Percentiles rank a stretch among this genome's conserved stretches.
phyloP scores from a whole-genome alignment of 208 protist species.

The Endotrypanum monterogeii region DNA sequence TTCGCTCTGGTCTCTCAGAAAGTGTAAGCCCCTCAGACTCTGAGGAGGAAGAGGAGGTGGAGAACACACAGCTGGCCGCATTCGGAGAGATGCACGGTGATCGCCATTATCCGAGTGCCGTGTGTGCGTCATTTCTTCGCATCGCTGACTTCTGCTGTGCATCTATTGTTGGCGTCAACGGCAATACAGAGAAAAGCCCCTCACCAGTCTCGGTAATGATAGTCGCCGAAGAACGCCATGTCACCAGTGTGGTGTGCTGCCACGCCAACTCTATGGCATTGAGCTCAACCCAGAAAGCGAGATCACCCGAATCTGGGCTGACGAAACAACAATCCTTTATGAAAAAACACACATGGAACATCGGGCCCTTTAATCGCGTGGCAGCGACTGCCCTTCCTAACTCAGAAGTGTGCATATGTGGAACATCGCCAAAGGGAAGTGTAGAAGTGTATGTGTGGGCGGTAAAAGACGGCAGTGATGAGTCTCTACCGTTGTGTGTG shows the following conservation, averaged over 20 bases:
- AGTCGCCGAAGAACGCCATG: conserved; percentile 13
- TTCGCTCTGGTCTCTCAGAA: conserved; percentile 14
- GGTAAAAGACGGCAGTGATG: background rate
- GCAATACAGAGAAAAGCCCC: background rate
- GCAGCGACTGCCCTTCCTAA: background rate
- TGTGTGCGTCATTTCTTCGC: conserved; percentile 10
- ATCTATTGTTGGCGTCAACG: background rate
- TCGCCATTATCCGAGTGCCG: background rate
- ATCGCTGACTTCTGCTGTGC: conserved; percentile 20
- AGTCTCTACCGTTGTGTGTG: conserved; percentile 17
- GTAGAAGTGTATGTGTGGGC: conserved; percentile 30
- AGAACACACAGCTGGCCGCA: background rate
- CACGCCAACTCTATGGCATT: background rate
- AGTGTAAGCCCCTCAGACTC: background rate
- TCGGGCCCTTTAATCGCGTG: conserved; percentile 20
- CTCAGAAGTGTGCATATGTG: conserved; percentile 14
- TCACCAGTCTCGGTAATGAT: conserved; percentile 7
- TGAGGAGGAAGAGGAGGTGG: background rate
- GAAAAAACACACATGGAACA: conserved; percentile 21
- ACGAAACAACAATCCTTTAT: background rate
- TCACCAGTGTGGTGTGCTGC: conserved; percentile 13
- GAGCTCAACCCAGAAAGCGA: background rate
- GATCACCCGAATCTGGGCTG: background rate
- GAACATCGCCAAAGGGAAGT: conserved; percentile 9
- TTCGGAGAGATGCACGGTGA: background rate